Conservation (phyloP, 2,329 filamentous ascomycete genomes). For the Aspergillus hiratsukae region DNA sequence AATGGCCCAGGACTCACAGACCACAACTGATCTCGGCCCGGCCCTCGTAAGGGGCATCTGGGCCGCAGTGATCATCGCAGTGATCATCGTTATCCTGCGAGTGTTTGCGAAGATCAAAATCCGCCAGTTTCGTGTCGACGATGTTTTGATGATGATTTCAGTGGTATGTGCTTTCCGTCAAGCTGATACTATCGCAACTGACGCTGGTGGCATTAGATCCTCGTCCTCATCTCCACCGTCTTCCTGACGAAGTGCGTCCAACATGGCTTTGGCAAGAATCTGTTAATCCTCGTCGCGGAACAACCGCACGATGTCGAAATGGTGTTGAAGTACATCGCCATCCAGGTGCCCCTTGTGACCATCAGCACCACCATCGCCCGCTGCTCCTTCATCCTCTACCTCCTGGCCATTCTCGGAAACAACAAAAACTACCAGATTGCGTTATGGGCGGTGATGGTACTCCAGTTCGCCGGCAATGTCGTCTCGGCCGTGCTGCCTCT, state of each 20-base stretch:
- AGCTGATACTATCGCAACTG: not conserved
- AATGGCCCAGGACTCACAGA: slow-evolving; percentile 1
- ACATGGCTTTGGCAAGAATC: slow-evolving; percentile 24
- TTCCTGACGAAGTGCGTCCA: slow-evolving; percentile 22
- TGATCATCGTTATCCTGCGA: slow-evolving; percentile 22
- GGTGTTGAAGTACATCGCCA: slow-evolving; percentile 25
- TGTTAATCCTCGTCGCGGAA: slow-evolving; percentile 5
- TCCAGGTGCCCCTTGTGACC: slow-evolving; percentile 25
- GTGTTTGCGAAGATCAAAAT: slow-evolving; percentile 28
- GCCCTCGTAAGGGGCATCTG: slow-evolving; percentile 23
- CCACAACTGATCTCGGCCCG: slow-evolving; percentile 14
- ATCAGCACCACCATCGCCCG: slow-evolving; percentile 28
- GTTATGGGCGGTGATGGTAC: slow-evolving; percentile 20
- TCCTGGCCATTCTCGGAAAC: slow-evolving; percentile 23
- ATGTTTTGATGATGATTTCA: slow-evolving; percentile 28
- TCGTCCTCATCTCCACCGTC: slow-evolving; percentile 21
- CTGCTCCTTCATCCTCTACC: slow-evolving; percentile 24
- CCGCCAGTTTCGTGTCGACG: slow-evolving; percentile 23
- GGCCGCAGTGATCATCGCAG: slow-evolving; percentile 23
- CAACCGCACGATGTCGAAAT: slow-evolving; percentile 6
- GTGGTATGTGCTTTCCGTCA: slow-evolving; percentile 13
- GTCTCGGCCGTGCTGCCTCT: slow-evolving; percentile 24
- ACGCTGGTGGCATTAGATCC: slow-evolving; percentile 7
- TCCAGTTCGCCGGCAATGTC: slow-evolving; percentile 24
- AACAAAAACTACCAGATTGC: slow-evolving; percentile 19